Evolutionary conservation across 768 basidiomycete genomes (phyloP), one percentile per base, ranked within the genome.

Genomic region (Clavulina sp.): DNA sequence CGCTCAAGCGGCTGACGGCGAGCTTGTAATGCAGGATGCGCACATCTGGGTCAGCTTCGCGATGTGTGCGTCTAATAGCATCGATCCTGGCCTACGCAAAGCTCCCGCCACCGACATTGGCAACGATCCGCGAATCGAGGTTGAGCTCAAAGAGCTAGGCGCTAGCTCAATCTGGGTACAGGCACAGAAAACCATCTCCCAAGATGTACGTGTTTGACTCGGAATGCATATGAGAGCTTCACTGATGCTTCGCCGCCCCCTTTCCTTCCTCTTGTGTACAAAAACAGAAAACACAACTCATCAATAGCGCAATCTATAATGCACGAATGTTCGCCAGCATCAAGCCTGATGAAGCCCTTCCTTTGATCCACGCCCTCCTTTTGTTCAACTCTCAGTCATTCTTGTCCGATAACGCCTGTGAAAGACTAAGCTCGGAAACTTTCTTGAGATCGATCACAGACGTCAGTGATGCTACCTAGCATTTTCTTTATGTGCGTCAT

Each of bases 21-120:
- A 19, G 19, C 34, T 38, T 9, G 19, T 38, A 9, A 9, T 26
- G 24, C 26, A 54, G 48, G 60, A 64, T 31, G 59, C 63, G 2
- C 60, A 65, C 4, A 62, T 58, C 9, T 65, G 62, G 50, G 57
- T 66, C 2, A 64, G 64, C 4, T 69, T 69, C 52, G 63, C 66
- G 7, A 63, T 67, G 33, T 66, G 66, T 51, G 57, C 65, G 28
- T 23, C 48, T 18, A 7, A 23, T 49, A 13, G 43, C 9, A 9
- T 24, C 9, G 43, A 13, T 13, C 26, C 43, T 16, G 43, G 26
- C 26, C 24, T 46, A 24, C 43, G 43, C 13, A 28, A 13, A 13
- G 26, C 43, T 9, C 16, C 13, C 43, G 13, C 43, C 13, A 46
- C 43, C 13, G 26, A 46, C 43, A 16, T 16, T n/a, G n/a, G n/a